These are phyloP conservation scores for Trypanosoma lewisi DNA, from an alignment of 208 protist species.

Conservation along the genomic window DNA sequence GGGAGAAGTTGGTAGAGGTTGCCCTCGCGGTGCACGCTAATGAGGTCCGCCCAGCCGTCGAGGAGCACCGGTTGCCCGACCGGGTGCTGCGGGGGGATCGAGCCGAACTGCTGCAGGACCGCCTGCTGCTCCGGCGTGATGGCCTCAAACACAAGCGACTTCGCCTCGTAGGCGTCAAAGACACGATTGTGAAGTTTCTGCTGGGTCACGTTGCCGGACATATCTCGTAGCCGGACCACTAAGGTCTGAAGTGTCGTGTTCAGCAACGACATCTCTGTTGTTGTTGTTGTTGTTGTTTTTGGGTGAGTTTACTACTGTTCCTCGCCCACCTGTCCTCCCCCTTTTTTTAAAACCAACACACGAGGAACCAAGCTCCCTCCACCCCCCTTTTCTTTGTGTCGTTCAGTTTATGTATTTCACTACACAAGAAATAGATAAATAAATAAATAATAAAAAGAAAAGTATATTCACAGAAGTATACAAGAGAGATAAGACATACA, in stretches of 20 bases:
- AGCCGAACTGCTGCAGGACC: constrained; percentile 64
- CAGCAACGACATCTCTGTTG: constrained; percentile 64
- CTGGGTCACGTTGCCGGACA: constrained; percentile 82
- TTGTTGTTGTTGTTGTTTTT: too few relatives aligned
- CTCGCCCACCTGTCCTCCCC: background rate
- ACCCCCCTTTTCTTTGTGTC: too few relatives aligned
- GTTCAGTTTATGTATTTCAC: background rate
- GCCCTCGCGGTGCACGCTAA: constrained; percentile 58
- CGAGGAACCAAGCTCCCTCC: too few relatives aligned
- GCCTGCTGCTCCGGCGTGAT: constrained; percentile 72
- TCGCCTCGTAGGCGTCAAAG: constrained; percentile 90
- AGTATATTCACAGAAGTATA: background rate
- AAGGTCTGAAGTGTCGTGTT: constrained; percentile 85
- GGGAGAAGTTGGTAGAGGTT: constrained; percentile 87
- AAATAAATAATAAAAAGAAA: constrained; percentile 18
- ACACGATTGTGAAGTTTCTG: constrained; percentile 90
- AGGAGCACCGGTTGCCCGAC: constrained; percentile 72
- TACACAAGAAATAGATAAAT: constrained; percentile 18
- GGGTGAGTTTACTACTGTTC: background rate
- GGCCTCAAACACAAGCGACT: constrained; percentile 85
- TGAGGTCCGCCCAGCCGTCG: constrained; percentile 76
- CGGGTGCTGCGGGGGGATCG: constrained; percentile 75
- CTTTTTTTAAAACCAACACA: background rate
- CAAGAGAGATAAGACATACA: background rate
- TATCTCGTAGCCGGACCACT: constrained; percentile 77